Evolutionary conservation across 2,329 filamentous ascomycete species (phyloP), one percentile per base, ranked within the genome.

Genomic region (Fusarium sp.): DNA sequence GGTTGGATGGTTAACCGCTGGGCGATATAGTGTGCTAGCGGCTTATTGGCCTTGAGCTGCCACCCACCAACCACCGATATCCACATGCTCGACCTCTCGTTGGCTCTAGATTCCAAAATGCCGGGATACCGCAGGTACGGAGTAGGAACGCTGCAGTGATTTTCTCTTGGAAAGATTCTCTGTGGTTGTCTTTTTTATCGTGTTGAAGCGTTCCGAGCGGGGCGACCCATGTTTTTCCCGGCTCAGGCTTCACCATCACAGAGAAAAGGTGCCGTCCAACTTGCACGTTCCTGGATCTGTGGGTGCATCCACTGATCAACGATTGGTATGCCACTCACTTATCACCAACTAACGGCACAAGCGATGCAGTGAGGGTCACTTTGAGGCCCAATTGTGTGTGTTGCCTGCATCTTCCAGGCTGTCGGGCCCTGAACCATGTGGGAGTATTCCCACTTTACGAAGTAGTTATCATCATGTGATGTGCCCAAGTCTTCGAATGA

Each of bases 1-100:
- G 81, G 80, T 84, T 84, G 83, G 82, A 43, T 25, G 62, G 58
- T 74, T 81, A 83, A 82, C 77, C 79, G 79, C 79, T 76, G 67
- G 75, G 72, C 62, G 37, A 64, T 57, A 70, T 55, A 67, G 51
- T 46, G 62, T 65, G 54, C 58, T 30, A 51, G 59, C 6, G 53
- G 30, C 19, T 73, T 70, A 74, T 74, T 74, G 72, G 72, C 48
- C 30, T 50, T 47, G 20, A 50, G 49, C 35, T 49, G 10, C 67
- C 52, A 67, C 52, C 53, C 57, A 41, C 56, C 62, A 69, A 68
- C 62, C 66, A 70, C 62, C 62, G 9, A 48, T 59, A 57, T 46
- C 66, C 66, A 69, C 66, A 63, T 53, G n/a, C 22, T 45, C 19
- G 27, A 37, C 62, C 45, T 68, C 53, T 66, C 37, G 25, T 55